Evolutionary conservation across 805 yeast species (phyloP).

Genomic region (Kregervanrija fluxuum): DNA sequence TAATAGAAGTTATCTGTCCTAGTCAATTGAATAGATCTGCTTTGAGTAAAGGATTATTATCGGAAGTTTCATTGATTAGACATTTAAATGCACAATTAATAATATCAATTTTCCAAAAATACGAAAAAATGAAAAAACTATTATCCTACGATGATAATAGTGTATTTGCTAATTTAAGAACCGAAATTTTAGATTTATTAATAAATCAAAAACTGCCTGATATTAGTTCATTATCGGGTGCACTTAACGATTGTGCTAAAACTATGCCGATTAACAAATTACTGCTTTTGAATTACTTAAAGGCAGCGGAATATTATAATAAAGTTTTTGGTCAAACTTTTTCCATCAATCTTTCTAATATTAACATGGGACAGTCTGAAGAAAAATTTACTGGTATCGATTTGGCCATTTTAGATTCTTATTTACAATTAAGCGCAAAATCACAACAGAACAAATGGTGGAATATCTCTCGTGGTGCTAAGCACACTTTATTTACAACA

Average conservation of each 20-base stretch:
- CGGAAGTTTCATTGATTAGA: conserved; percentile 43
- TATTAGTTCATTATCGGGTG: conserved; percentile 34
- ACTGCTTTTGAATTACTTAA: conserved; percentile 40
- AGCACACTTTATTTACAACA: conserved; percentile 60
- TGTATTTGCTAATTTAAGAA: conserved; percentile 9
- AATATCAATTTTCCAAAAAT: conserved; percentile 44
- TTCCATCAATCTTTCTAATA: conserved; percentile 13
- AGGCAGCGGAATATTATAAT: conserved; percentile 26
- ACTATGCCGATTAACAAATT: conserved; percentile 34
- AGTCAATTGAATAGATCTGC: conserved; percentile 51
- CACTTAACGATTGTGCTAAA: conserved; percentile 35
- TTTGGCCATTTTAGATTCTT: conserved; percentile 49
- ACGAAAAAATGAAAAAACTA: conserved; percentile 30
- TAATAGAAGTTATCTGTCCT: conserved; percentile 58
- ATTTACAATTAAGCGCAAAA: conserved; percentile 52
- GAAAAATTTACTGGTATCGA: conserved; percentile 41
- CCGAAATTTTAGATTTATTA: conserved; percentile 18
- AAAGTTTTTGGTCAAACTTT: conserved; percentile 13
- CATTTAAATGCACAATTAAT: conserved; percentile 62
- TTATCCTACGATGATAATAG: conserved; percentile 14
- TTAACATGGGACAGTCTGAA: conserved; percentile 22
- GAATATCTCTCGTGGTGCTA: conserved; percentile 39
- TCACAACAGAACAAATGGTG: conserved; percentile 63
- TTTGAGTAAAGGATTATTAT: conserved; percentile 50
- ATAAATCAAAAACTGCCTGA: conserved; percentile 41